Evolutionary conservation across 2,329 filamentous ascomycete genomes (phyloP), one percentile per base, ranked within the genome.

Genomic region (Colletotrichum sp.): DNA sequence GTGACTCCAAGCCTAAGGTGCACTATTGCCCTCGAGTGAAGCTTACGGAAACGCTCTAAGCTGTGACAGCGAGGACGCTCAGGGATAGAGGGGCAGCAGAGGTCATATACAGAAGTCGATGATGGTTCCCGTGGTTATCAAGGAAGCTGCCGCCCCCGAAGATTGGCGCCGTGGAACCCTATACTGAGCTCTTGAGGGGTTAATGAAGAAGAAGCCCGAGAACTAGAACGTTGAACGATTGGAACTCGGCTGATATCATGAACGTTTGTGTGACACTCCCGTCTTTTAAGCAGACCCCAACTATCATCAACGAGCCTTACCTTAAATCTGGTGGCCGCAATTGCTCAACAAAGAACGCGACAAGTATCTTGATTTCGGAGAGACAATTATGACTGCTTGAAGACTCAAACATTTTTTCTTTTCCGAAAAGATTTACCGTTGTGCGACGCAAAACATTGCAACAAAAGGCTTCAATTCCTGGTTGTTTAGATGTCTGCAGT

Each of bases 171-270:
- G 18, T 48, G 1, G 43, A 3, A 48, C 2, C n/a, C 12, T 0
- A 3, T 6, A 1, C 0, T 48, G 34, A 48, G 18, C 43, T 48
- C 10, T 48, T 13, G 3, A 12, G 10, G 34, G 8, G 0, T n/a
- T 0, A 0, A 0, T 6, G 10, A 10, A 7, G 5, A 12, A 12
- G 2, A n/a, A 48, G 6, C 0, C 2, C 13, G 13, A 13, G 3
- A 36, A 2, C 34, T 15, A 36, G 0, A 36, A 43, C 4, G 5
- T 43, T 43, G 2, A 8, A 18, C 15, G 16, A 18, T 8, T 8
- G 16, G 0, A 18, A 0, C 1, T 10, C 30, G 16, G 36, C 36
- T 0, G 16, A 18, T 8, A 43, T 43, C 0, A 0, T 43, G 16
- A 43, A 43, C 0, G 9, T 5, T 1, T 8, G 1, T n/a, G 39